Percentiles rank a stretch among this genome's conserved stretches.
Evolutionary conservation across 1,284 basidiomycete genomes (phyloP).

Genomic region (Stereum hirsutum): DNA sequence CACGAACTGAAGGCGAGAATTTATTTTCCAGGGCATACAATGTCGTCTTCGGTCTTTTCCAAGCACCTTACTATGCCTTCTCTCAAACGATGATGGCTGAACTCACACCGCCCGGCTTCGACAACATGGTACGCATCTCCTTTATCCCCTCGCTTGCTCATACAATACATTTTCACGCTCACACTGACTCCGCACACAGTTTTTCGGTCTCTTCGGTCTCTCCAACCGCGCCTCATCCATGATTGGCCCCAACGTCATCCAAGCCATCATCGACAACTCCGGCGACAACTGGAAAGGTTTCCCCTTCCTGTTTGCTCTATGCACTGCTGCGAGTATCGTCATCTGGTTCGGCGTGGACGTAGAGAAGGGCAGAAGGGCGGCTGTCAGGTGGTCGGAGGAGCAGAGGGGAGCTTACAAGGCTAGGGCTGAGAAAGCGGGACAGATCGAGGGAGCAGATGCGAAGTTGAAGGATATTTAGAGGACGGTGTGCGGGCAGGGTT

Average conservation of each 20-base stretch:
- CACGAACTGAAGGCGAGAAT: neutral
- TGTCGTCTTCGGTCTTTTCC: slow-evolving; percentile 74
- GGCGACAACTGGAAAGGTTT: slow-evolving; percentile 78
- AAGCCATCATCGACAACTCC: slow-evolving; percentile 66
- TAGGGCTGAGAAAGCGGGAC: neutral
- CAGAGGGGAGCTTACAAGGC: neutral
- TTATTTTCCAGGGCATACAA: slow-evolving; percentile 55
- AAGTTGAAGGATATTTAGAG: no score
- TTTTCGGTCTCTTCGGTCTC: slow-evolving; percentile 77
- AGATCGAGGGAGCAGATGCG: no score
- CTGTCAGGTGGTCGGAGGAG: slow-evolving; percentile 48
- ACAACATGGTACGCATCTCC: slow-evolving; percentile 76
- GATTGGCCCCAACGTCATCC: slow-evolving; percentile 73
- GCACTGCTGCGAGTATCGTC: slow-evolving; percentile 49
- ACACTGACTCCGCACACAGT: slow-evolving; percentile 27
- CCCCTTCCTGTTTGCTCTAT: slow-evolving; percentile 74
- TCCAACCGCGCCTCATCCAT: slow-evolving; percentile 77
- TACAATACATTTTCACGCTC: neutral
- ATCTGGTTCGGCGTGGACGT: slow-evolving; percentile 74
- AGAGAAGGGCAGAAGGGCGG: slow-evolving; percentile 56
- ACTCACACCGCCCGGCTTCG: slow-evolving; percentile 72
- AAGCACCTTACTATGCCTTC: slow-evolving; percentile 83
- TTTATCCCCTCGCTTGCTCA: slow-evolving; percentile 6
- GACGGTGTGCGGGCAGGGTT: no score
- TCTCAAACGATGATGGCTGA: slow-evolving; percentile 86